Conservation (phyloP, 768 basidiomycete species). For the Mycena chlorophos region DNA sequence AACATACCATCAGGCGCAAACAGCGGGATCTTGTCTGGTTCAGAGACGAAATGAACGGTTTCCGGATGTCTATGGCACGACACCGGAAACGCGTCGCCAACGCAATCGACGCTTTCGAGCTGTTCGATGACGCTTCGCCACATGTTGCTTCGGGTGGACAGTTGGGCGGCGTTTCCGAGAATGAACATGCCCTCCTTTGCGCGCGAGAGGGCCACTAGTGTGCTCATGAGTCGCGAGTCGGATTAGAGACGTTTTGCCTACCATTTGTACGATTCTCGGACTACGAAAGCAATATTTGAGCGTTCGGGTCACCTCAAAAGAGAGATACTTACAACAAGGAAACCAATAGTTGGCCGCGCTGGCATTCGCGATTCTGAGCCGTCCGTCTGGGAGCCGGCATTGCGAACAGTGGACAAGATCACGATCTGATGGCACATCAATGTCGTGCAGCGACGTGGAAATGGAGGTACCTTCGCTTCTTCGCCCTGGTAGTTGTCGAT, state of each 20-base stretch:
- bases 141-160: slow-evolving; percentile 51
- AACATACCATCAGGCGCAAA: slow-evolving; percentile 58
- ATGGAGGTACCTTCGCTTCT: slow-evolving; percentile 51
- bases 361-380: slow-evolving; percentile 29
- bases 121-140: slow-evolving; percentile 63
- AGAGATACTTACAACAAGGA: slow-evolving; percentile 55
- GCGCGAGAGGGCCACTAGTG: slow-evolving; percentile 66
- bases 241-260: slow-evolving; percentile 16
- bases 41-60: slow-evolving; percentile 37
- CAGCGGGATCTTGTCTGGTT: slow-evolving; percentile 51
- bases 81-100: slow-evolving; percentile 58
- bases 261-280: slow-evolving; percentile 58
- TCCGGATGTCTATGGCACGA: slow-evolving; percentile 58
- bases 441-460: background rate
- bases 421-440: slow-evolving; percentile 47
- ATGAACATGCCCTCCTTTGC: slow-evolving; percentile 75
- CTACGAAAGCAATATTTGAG: slow-evolving; percentile 29
- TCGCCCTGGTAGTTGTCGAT: slow-evolving; percentile 81
- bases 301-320: background rate
- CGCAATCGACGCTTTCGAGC: slow-evolving; percentile 44
- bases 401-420: slow-evolving; percentile 74
- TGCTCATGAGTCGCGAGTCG: slow-evolving; percentile 3
- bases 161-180: slow-evolving; percentile 62
- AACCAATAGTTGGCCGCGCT: slow-evolving; percentile 56
- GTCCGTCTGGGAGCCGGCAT: slow-evolving; percentile 48